Base-by-base conservation (phyloP, 139 green algal species). In the Chlorella sorokiniana region DNA sequence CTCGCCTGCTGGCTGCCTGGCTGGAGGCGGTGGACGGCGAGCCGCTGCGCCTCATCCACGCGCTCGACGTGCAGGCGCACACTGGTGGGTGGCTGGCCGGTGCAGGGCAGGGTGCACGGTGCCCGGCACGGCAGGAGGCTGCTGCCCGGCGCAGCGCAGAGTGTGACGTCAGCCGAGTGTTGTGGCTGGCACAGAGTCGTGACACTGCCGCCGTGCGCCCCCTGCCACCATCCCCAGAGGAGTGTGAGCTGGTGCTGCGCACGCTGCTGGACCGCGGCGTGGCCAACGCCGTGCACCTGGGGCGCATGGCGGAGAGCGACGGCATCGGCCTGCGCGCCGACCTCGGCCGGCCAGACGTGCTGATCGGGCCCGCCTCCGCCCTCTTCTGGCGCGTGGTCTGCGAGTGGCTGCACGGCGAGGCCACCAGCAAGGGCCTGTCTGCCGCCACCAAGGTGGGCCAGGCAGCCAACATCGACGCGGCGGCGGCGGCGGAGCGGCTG, bases 381-480 rank as follows among this genome's bases (percentile, higher is more conserved):
- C 78, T 76, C 18, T 70, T 77, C 45, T 83, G 45, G 90, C 83
- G 84, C 27, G 85, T 94, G 10, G 31, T 89, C 3, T 90, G 85
- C 77, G 79, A 87, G 64, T 64, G 52, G 18, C 76, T 93, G 45
- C 44, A 76, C 37, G 41, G 48, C 2, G 75, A 84, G 25, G 84
- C 83, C 16, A 74, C 62, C 29, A 69, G 69, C 29, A 79, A 79
- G 33, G 86, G 90, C 41, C n/a, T 83, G 33, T 76, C 88, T 16
- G 90, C 90, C 9, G 90, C 88, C 42, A 56, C 63, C 52, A 75
- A 81, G 10, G 78, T 51, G 48, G 88, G 90, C 35, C 77, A 81
- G 4, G 64, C 33, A 9, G 82, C 84, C 41, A 56, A 44, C 61
- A 78, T 86, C 27, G 88, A 92, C 38, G 79, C 80, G 2, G 87